A percentile compares a stretch with the other conserved stretches of the same genome.
Evolutionary conservation across 495 filamentous ascomycete genomes (phyloP).

Genomic region (Penicillium verhagenii): DNA sequence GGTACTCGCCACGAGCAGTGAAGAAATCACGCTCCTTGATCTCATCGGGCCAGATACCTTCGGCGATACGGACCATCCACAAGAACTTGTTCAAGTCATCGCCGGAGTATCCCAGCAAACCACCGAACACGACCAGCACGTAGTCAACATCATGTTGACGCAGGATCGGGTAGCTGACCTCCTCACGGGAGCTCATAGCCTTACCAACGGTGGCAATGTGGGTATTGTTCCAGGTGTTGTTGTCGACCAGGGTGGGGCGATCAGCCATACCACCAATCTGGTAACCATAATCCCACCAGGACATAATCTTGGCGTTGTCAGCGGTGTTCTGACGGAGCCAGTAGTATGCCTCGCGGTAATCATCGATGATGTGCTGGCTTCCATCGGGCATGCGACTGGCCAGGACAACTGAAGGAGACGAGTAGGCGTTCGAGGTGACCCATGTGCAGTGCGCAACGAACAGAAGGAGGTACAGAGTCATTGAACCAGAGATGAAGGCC

Average conservation of each 20-base stretch:
- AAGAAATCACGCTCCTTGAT: constrained; percentile 97
- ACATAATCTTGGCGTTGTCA: constrained; percentile 97
- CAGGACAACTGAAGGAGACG: constrained; percentile 94
- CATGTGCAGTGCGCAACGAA: constrained; percentile 99
- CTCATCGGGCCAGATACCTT: constrained; percentile 99
- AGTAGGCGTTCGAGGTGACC: constrained; percentile 99
- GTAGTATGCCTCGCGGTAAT: constrained; percentile 99
- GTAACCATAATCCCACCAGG: constrained; percentile 99
- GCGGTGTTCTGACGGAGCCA: constrained; percentile 98
- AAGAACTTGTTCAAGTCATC: constrained; percentile 99
- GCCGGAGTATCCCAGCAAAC: constrained; percentile 95
- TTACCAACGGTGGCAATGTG: constrained; percentile 99
- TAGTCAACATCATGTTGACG: constrained; percentile 98
- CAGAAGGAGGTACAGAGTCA: constrained; percentile 79
- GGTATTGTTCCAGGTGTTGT: constrained; percentile 99
- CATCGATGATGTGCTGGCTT: constrained; percentile 97
- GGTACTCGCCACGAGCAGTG: constrained; percentile 91
- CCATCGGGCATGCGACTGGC: constrained; percentile 92
- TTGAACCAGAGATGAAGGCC: constrained; percentile 62
- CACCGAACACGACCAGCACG: constrained; percentile 95
- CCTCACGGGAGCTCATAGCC: constrained; percentile 96
- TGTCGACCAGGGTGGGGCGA: constrained; percentile 94
- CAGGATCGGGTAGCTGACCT: constrained; percentile 98
- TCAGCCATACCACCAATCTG: constrained; percentile 99
- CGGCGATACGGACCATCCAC: constrained; percentile 99